These are phyloP conservation scores for Boletus sp. DNA, from an alignment of 768 basidiomycete genomes.

Conservation along the genomic window DNA sequence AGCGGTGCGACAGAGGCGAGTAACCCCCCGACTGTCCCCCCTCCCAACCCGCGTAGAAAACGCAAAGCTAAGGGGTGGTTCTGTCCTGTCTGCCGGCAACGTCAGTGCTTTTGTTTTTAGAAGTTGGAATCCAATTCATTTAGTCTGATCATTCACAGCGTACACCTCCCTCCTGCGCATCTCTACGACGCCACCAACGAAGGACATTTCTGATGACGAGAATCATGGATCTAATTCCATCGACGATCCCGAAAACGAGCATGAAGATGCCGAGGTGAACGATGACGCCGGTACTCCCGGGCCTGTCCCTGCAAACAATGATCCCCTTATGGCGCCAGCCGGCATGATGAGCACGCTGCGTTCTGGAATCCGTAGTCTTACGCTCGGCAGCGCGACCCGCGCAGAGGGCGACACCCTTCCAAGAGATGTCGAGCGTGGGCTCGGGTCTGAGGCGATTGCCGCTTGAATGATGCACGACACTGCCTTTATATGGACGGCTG, in stretches of 20 bases:
- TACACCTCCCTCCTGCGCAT: constrained; percentile 87
- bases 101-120: constrained; percentile 46
- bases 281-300: neutral
- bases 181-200: constrained; percentile 61
- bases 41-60: constrained; percentile 62
- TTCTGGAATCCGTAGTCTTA: constrained; percentile 28
- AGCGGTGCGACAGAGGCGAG: constrained; percentile 26
- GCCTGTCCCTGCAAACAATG: neutral
- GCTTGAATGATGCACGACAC: constrained; percentile 4
- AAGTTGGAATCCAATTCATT: neutral
- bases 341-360: constrained; percentile 27
- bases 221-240: constrained; percentile 24
- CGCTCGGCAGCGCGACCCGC: constrained; percentile 13
- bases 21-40: constrained; percentile 24
- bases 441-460: constrained; percentile 5
- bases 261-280: constrained; percentile 10
- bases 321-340: constrained; percentile 13
- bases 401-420: constrained; percentile 29
- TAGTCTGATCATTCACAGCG: constrained; percentile 41
- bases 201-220: constrained; percentile 36
- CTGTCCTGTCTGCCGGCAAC: constrained; percentile 95
- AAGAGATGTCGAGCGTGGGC: constrained; percentile 29
- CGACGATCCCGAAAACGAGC: constrained; percentile 28
- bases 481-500: neutral
- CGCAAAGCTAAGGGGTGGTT: constrained; percentile 97